Evolutionary conservation across 371 early-diverging fungal species (phyloP).

Genomic region (Mucor piriformis): DNA sequence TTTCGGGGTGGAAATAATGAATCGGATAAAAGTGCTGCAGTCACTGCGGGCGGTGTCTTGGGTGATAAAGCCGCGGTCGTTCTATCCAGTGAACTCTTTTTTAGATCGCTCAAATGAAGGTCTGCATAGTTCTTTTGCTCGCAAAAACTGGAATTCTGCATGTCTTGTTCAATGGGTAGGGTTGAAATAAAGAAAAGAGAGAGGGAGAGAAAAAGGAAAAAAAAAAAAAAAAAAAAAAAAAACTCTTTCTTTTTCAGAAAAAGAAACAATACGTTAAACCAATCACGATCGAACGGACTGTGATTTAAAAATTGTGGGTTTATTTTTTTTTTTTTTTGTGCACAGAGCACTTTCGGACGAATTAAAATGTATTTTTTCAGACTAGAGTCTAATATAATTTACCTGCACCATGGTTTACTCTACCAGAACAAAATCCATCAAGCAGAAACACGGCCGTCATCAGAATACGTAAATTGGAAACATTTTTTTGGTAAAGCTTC

Average conservation of each 20-base stretch:
- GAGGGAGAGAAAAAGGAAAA: background rate
- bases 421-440: no score
- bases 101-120: constrained; percentile 12
- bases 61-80: constrained; percentile 22
- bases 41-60: constrained; percentile 30
- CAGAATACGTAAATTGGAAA: no score
- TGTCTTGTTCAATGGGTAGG: background rate
- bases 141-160: constrained; percentile 16
- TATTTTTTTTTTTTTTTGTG: no score
- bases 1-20: constrained; percentile 30
- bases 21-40: constrained; percentile 36
- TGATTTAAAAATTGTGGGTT: no score
- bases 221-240: background rate
- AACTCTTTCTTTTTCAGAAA: background rate
- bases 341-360: no score
- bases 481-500: no score
- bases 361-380: no score
- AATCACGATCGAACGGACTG: background rate
- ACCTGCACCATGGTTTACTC: no score
- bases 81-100: background rate
- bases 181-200: background rate
- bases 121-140: constrained; percentile 5
- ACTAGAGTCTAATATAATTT: no score
- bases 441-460: no score
- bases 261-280: background rate